Base-by-base conservation (phyloP, 768 basidiomycete species). In the Termitomyces bulborhizus region DNA sequence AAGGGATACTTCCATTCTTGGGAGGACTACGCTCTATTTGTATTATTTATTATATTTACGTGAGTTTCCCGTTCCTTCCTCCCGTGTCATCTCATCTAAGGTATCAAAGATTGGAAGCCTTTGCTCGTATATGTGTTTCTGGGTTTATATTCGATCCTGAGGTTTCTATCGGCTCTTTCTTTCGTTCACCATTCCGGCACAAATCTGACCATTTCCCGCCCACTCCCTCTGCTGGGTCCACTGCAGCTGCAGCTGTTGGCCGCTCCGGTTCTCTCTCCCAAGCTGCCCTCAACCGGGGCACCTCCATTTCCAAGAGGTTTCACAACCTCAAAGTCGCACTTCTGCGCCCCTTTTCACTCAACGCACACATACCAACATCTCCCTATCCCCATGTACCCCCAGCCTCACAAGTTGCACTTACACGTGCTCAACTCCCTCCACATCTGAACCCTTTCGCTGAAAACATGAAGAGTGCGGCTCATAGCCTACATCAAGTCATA, bases 11-110 rank as follows among this genome's bases (percentile, higher is more conserved):
- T 98, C 71, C 83, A 86, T 56, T 60, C 70, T 12, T 98, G 95
- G 95, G 92, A 94, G 63, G 95, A 98, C 68, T 86, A 82, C 63
- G 84, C 77, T 18, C 73, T 98, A n/a, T 91, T 98, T 67, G 79
- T 64, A 18, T 71, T 98, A 52, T 98, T 98, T 70, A 70, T 86
- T 56, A 63, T 90, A 62, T 98, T 93, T 77, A 93, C 93, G 88
- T 88, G 71, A 64, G 86, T 79, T 13, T 21, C 42, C 47, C 32
- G 42, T 34, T 21, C 49, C 34, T 45, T 13, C 26, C 2, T 13
- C 18, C 41, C 24, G 53, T n/a, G 3, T 37, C 16, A 6, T 45
- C 26, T 50, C 9, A 40, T 18, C 40, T 54, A 60, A 66, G 21
- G 31, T 26, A n/a, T 41, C 48, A 37, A 8, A 93, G 90, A 5